A percentile compares a stretch with the other conserved stretches of the same genome.
Evolutionary conservation across 495 filamentous ascomycete species (phyloP).

Genomic region (Penicillium mononematosum): DNA sequence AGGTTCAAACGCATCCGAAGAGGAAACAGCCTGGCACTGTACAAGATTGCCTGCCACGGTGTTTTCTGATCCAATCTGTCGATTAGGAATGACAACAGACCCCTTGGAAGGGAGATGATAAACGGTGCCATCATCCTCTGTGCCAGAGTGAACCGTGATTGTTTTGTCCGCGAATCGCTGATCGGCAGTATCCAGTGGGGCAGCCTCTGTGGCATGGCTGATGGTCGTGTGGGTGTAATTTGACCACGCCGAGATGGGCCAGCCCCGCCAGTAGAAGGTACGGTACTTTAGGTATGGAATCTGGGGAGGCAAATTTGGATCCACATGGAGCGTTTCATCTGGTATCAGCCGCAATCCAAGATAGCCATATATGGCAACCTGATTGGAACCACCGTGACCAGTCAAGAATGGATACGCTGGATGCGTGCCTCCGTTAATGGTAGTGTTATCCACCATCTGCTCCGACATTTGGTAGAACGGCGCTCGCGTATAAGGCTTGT

Average conservation of each 20-base stretch:
- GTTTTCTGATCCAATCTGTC: conserved; percentile 44
- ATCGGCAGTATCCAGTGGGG: conserved; percentile 44
- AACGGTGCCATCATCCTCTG: conserved; percentile 33
- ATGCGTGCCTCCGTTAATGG: conserved; percentile 63
- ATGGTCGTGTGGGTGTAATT: conserved; percentile 68
- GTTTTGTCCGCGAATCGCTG: conserved; percentile 45
- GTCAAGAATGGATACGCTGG: conserved; percentile 69
- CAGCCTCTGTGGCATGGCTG: conserved; percentile 39
- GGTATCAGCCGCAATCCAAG: conserved; percentile 56
- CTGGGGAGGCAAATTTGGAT: conserved; percentile 61
- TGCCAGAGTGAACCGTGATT: conserved; percentile 53
- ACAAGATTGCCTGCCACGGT: conserved; percentile 60
- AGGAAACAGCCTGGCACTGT: conserved; percentile 61
- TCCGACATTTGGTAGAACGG: conserved; percentile 62
- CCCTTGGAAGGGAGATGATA: conserved; percentile 52
- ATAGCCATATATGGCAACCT: conserved; percentile 61
- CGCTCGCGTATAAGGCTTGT: conserved; percentile 50
- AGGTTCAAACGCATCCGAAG: conserved; percentile 49
- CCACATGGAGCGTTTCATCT: conserved; percentile 52
- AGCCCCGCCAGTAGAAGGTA: conserved; percentile 69
- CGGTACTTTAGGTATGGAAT: conserved; percentile 61
- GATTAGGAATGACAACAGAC: conserved; percentile 59
- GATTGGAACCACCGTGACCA: conserved; percentile 62
- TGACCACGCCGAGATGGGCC: conserved; percentile 58
- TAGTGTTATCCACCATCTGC: conserved; percentile 65